Conservation (phyloP, 2,329 filamentous ascomycete genomes). For the Dactylellina leptospora region DNA sequence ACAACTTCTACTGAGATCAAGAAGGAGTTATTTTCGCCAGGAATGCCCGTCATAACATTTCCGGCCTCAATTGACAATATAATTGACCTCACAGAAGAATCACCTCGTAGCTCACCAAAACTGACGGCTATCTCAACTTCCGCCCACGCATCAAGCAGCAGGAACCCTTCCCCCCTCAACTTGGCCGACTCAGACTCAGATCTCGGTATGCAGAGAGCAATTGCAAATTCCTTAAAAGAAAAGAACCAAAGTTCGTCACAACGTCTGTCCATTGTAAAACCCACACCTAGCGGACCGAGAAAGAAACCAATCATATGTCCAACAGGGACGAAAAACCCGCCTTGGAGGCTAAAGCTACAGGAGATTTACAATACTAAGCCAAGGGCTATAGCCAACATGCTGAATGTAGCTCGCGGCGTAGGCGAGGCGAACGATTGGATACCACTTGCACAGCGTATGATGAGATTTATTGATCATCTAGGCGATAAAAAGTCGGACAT, state of each 20-base stretch:
- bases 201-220: slow-evolving; percentile 5
- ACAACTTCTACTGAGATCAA: not conserved
- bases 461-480: not conserved
- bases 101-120: not conserved
- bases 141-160: not conserved
- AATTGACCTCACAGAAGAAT: slow-evolving; percentile 55
- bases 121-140: not conserved
- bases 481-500: not conserved
- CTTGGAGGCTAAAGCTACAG: slow-evolving; percentile 14
- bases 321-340: not conserved
- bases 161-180: not conserved
- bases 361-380: slow-evolving; percentile 1
- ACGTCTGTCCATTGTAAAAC: not conserved
- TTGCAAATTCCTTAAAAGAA: slow-evolving; percentile 20
- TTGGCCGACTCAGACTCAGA: not conserved
- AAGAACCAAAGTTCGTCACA: not conserved
- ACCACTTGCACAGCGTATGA: not conserved
- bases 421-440: not conserved
- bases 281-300: not conserved
- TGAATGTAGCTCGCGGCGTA: not conserved
- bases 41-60: not conserved
- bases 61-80: slow-evolving; percentile 10
- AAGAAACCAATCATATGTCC: not conserved
- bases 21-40: not conserved
- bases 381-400: not conserved